Evolutionary conservation across 2,329 filamentous ascomycete species (phyloP), one percentile per base, ranked within the genome.

Genomic region (Xylaria sp.): DNA sequence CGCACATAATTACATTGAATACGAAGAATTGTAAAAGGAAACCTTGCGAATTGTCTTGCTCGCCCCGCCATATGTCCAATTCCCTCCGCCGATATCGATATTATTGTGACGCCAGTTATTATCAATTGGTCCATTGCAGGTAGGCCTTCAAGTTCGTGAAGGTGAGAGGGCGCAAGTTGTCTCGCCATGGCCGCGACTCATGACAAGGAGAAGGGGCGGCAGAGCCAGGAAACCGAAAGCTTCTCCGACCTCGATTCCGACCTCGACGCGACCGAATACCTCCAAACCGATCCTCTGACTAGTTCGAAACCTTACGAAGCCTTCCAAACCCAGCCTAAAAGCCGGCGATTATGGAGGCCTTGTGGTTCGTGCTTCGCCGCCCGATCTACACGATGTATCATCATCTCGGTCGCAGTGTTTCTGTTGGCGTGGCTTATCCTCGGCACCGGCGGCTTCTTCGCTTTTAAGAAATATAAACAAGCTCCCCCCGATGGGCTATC

Each of bases 401-500:
- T 79, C 12, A 61, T 79, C 2, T 77, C 77, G 28, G 15, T 79
- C 2, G 75, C 69, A 6, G 51, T 82, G 18, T 69, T 81, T 12
- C 75, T 76, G 2, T 52, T 78, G 4, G 67, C 82, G 3, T 81
- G 81, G 76, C 66, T 84, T 2, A 65, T 84, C 23, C 72, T 87
- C 8, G 81, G 80, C 12, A 80, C 80, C 0, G 80, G 82, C 15
- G 83, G 83, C 15, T 82, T 81, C 5, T 81, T 87, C 41, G 82
- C 82, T 18, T 87, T 84, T 77, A 84, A 83, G 60, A 87, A 85
- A 75, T 84, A 83, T 61, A 82, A 78, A 52, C 74, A 81, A 15
- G 79, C 82, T 3, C 88, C 88, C 0, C 74, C 77, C 0, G 84
- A 89, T 68, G 88, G 87, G 15, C 80, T 84, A 68, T 90, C 90